A percentile compares a stretch with the other conserved stretches of the same genome.
These are phyloP conservation scores for Curvularia verruculosa DNA, from an alignment of 2,329 filamentous ascomycete genomes.

Conservation along the genomic window DNA sequence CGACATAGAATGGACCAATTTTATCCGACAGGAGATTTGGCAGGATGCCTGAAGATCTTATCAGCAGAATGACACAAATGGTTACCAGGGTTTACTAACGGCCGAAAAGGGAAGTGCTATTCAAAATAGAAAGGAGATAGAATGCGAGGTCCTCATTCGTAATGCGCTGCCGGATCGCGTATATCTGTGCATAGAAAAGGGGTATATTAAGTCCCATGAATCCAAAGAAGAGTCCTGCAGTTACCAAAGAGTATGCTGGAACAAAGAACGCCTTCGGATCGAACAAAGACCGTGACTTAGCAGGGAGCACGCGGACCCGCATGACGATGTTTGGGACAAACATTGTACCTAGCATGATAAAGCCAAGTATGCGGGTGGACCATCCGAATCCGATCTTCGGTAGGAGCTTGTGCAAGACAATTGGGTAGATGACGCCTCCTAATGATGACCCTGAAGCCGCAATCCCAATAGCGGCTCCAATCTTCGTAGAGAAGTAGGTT, in stretches of 20 bases:
- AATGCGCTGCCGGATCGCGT: slow-evolving; percentile 61
- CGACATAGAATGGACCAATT: slow-evolving; percentile 55
- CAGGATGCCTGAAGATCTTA: neutral
- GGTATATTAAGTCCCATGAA: slow-evolving; percentile 58
- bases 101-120: slow-evolving; percentile 60
- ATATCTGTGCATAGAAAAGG: slow-evolving; percentile 62
- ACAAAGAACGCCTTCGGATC: slow-evolving; percentile 54
- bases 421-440: slow-evolving; percentile 58
- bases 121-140: slow-evolving; percentile 73
- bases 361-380: slow-evolving; percentile 68
- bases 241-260: slow-evolving; percentile 51
- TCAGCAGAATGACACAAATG: neutral
- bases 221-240: slow-evolving; percentile 51
- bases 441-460: slow-evolving; percentile 53
- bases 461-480: slow-evolving; percentile 54
- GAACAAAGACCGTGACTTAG: slow-evolving; percentile 50
- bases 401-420: slow-evolving; percentile 64
- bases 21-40: slow-evolving; percentile 38
- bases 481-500: slow-evolving; percentile 55
- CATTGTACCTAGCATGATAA: slow-evolving; percentile 62
- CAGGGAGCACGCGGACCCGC: slow-evolving; percentile 54
- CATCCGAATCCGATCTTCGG: slow-evolving; percentile 66
- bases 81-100: slow-evolving; percentile 28
- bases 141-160: slow-evolving; percentile 62
- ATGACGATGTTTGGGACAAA: slow-evolving; percentile 51